Conservation (phyloP, 1,284 basidiomycete genomes). For the Papiliotrema laurentii region DNA sequence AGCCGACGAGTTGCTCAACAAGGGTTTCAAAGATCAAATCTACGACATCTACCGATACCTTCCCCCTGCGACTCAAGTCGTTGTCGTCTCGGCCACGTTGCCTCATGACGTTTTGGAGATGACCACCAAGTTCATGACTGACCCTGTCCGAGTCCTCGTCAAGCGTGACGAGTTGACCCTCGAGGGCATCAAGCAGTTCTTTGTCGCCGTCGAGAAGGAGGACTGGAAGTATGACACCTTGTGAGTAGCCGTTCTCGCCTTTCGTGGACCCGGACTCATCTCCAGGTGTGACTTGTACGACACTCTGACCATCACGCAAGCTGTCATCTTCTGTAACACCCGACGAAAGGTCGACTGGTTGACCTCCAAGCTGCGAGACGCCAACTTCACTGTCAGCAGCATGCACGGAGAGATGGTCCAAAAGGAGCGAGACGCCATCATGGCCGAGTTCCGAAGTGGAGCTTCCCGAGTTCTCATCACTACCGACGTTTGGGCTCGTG, state of each 20-base stretch:
- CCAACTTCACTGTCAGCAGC: constrained; percentile 94
- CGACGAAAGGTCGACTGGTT: constrained; percentile 99
- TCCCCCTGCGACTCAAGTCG: constrained; percentile 96
- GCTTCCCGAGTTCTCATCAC: constrained; percentile 79
- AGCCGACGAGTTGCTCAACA: constrained; percentile 94
- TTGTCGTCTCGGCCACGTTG: constrained; percentile 89
- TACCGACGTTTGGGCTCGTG: constrained; percentile 97
- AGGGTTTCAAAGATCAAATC: constrained; percentile 99
- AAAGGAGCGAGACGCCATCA: constrained; percentile 97
- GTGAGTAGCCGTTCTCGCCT: constrained; percentile 39
- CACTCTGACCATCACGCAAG: constrained; percentile 97
- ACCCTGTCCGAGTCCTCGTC: constrained; percentile 90
- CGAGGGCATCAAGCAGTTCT: constrained; percentile 99
- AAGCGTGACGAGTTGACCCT: constrained; percentile 99
- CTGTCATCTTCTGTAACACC: constrained; percentile 99
- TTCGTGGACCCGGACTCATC: background rate
- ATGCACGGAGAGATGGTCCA: constrained; percentile 97
- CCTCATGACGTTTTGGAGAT: constrained; percentile 98
- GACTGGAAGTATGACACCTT: constrained; percentile 99
- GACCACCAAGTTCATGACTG: constrained; percentile 99
- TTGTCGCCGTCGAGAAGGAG: constrained; percentile 99
- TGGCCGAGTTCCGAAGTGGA: constrained; percentile 97
- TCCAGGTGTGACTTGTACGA: constrained; percentile 79
- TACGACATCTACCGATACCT: constrained; percentile 99
- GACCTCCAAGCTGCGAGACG: constrained; percentile 95